Evolutionary conservation across 2,329 filamentous ascomycete genomes (phyloP), one percentile per base, ranked within the genome.

Genomic region (Dendryphion nanum): DNA sequence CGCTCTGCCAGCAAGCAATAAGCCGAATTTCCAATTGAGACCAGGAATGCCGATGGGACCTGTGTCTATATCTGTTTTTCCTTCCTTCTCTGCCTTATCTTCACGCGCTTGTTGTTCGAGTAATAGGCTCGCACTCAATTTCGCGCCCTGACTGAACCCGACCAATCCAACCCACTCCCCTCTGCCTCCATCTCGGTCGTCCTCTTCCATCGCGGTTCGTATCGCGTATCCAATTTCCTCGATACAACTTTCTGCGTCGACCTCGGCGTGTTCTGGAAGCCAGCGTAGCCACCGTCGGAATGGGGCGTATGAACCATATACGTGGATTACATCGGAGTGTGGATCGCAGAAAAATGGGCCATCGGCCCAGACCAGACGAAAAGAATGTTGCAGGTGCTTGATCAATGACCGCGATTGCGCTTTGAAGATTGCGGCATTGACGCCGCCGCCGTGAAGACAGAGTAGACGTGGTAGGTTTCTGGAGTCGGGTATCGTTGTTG

Each of bases 401-500:
- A 71, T 67, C 5, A 81, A 63, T 4, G 69, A 69, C 45, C 86
- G 84, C 50, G 81, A 79, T 67, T 90, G 86, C 8, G 76, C 62
- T 44, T 75, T 70, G 69, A 89, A 89, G 60, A 89, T 79, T 28
- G 73, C 59, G n/a, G 76, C 81, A 55, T 85, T 89, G 47, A 83
- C 81, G 44, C 86, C 86, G 53, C 85, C 86, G 59, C 86, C 86
- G 63, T 90, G 86, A n/a, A 90, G 79, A 66, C 85, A 89, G 50
- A 90, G 81, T 50, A 90, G 80, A 42, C 85, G 82, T 3, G 85
- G 85, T 28, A 73, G 57, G 8, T 37, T 31, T 12, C 30, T 51
- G 17, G 59, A 51, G 40, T 59, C 53, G 7, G 61, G 52, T 21
- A 45, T 49, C 16, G 41, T 45, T 13, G 47, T n/a, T 8, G 55